phyloP scores from a whole-genome alignment of 2,329 filamentous ascomycete genomes.

The Akanthomyces muscarius region DNA sequence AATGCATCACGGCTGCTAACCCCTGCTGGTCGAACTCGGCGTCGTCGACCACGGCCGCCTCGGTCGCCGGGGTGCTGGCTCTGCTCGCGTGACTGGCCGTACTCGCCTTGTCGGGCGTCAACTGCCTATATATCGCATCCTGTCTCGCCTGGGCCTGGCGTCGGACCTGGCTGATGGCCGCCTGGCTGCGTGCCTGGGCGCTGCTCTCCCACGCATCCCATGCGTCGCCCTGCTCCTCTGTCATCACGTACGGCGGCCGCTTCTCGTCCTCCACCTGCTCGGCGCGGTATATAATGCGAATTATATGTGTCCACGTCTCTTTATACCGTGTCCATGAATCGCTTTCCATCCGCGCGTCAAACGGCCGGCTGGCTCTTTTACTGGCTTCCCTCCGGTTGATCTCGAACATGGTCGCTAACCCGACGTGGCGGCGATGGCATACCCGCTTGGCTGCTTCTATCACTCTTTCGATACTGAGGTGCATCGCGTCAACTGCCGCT shows the following conservation, averaged over 20 bases:
- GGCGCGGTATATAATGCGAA: too few species aligned
- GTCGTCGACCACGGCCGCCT: background rate
- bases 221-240: background rate
- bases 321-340: constrained; percentile 4
- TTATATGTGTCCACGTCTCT: too few species aligned
- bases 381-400: background rate
- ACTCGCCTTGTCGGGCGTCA: too few species aligned
- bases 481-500: too few species aligned
- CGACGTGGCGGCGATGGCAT: background rate
- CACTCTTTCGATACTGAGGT: background rate
- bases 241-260: background rate
- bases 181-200: background rate
- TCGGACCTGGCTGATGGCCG: too few species aligned
- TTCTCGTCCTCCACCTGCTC: too few species aligned
- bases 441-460: background rate
- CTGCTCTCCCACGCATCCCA: too few species aligned
- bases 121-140: background rate
- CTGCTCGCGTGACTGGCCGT: too few species aligned
- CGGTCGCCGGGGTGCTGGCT: background rate
- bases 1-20: background rate
- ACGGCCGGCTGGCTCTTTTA: background rate
- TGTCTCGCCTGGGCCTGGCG: too few species aligned
- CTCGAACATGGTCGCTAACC: background rate
- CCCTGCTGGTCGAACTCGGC: background rate
- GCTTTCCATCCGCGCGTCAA: background rate